Evolutionary conservation across 1,284 basidiomycete species (phyloP), one percentile per base, ranked within the genome.

Genomic region (Naganishia sp.): DNA sequence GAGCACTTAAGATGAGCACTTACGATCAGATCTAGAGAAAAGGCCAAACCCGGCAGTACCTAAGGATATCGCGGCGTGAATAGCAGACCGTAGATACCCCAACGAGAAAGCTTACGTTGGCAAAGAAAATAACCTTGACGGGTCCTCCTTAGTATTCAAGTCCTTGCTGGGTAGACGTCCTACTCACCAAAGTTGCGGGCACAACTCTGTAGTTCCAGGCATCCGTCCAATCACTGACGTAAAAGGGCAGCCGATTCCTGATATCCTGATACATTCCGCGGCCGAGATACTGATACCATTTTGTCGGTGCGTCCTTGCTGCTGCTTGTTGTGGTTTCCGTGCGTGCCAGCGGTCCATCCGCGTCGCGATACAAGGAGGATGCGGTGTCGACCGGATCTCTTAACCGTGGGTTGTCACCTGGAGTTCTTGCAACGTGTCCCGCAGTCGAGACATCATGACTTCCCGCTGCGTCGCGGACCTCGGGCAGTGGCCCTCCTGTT

Each of bases 41-140:
- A 97, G 1, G 94, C 93, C 56, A 96, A 88, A 9, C 90, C 92
- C 2, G 94, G 93, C 54, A 95, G 84, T 28, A 94, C 88, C 71
- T 70, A 78, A 25, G 90, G 77, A 44, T 43, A 43, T 15, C 42
- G 4, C 5, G 7, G 2, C 69, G 88, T 88, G 69, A 23, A 65
- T 18, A 68, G 65, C 23, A 69, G 11, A 50, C 42, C 67, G 48
- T 63, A 46, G 10, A 6, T 43, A 57, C 4, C 64, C 53, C 52
- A 25, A 33, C 53, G 52, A n/a, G 15, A 50, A 21, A 44, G 66
- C 70, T 59, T 23, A 75, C 73, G 66, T 79, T 78, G 10, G 74
- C 75, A 65, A 76, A 80, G 73, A 80, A 78, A 65, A 77, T 79
- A 60, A 77, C 77, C 74, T 78, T n/a, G 23, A 64, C 31, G 48